phyloP scores from a whole-genome alignment of 192 early-diverging fungal species.

The Entomortierella beljakovae region DNA sequence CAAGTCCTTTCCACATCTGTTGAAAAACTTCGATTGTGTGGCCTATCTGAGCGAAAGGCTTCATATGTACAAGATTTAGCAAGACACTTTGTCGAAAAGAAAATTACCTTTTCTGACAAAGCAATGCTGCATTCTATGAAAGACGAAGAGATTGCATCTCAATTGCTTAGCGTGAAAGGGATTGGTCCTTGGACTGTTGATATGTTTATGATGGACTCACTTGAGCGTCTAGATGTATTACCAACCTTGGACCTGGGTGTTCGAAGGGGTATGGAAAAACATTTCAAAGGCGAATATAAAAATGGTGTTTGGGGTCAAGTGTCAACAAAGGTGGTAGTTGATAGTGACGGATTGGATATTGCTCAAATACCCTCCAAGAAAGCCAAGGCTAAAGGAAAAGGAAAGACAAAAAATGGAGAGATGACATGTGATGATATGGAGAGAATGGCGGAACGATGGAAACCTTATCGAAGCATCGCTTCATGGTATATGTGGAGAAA shows the following conservation, averaged over 20 bases:
- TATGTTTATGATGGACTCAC: constrained; percentile 51
- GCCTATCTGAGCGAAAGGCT: constrained; percentile 39
- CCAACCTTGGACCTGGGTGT: constrained; percentile 42
- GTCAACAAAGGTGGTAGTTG: background rate
- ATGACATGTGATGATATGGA: constrained; percentile 44
- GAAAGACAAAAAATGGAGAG: constrained; percentile 42
- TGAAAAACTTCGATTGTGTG: constrained; percentile 26
- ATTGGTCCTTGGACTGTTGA: constrained; percentile 51
- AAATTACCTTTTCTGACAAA: constrained; percentile 44
- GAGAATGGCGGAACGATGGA: constrained; percentile 49
- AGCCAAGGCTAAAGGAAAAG: constrained; percentile 32
- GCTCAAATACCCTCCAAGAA: too few species aligned
- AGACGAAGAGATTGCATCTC: constrained; percentile 34
- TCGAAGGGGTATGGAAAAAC: constrained; percentile 43
- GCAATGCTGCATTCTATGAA: constrained; percentile 22
- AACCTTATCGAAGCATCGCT: constrained; percentile 40
- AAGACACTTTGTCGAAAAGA: constrained; percentile 38
- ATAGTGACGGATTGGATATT: background rate
- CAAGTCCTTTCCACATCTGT: constrained; percentile 27
- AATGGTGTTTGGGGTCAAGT: constrained; percentile 37
- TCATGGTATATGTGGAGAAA: constrained; percentile 54
- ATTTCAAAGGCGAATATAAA: constrained; percentile 32
- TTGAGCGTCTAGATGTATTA: constrained; percentile 39
- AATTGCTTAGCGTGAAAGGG: constrained; percentile 41
- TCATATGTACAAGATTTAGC: constrained; percentile 52